Conservation (phyloP, 169 alveolate genomes). For the Theileria orientalis region DNA sequence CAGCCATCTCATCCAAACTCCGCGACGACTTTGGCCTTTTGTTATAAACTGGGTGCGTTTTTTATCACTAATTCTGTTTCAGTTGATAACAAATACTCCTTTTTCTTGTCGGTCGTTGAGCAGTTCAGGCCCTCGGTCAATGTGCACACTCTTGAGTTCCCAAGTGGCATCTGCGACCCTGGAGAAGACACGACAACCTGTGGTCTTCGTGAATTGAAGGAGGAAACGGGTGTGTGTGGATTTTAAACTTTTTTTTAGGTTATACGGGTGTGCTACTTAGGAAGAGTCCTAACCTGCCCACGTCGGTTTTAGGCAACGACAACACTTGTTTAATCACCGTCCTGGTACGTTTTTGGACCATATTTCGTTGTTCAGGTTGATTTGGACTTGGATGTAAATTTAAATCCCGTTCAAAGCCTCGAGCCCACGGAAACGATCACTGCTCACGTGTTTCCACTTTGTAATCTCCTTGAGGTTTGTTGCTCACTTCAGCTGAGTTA, state of each 20-base stretch:
- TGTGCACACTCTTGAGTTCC: conserved; percentile 19
- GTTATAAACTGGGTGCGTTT: conserved; percentile 1
- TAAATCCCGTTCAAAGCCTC: conserved; percentile 16
- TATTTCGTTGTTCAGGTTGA: conserved; percentile 2
- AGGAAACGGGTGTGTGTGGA: conserved; percentile 20
- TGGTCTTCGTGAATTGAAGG: conserved; percentile 28
- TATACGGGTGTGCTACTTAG: conserved; percentile 4
- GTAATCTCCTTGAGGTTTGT: conserved; percentile 4
- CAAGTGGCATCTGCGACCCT: conserved; percentile 25
- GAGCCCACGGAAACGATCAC: conserved; percentile 19
- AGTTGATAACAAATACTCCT: background rate
- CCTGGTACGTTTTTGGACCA: conserved; percentile 5
- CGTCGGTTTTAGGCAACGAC: conserved; percentile 19
- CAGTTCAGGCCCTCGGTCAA: conserved; percentile 28
- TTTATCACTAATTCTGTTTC: background rate
- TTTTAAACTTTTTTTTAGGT: conserved; percentile 5
- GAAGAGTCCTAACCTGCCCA: conserved; percentile 21
- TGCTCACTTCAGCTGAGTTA: background rate
- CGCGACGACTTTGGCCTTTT: conserved; percentile 24
- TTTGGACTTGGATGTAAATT: conserved; percentile 18
- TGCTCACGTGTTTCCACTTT: conserved; percentile 14
- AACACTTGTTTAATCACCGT: conserved; percentile 19
- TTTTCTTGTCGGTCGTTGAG: conserved; percentile 22
- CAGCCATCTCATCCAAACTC: background rate
- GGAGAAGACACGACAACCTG: background rate